Base-by-base conservation (phyloP, 108 stramenopile genomes). In the Conticribra guillardii region DNA sequence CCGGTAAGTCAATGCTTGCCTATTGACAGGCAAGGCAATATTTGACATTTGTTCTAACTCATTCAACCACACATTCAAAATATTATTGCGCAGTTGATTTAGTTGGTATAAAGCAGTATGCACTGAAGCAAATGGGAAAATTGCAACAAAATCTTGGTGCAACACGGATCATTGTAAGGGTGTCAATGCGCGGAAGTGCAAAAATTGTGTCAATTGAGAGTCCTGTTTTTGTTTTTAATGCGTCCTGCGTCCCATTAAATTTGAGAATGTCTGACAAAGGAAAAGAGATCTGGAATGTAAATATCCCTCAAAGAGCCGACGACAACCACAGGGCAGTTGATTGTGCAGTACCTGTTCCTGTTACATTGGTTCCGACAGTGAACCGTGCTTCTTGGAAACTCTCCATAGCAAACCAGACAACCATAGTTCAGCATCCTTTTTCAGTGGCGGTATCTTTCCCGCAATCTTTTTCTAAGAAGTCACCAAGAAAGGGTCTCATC, bases 171-270 rank as follows among this genome's bases (percentile, higher is more conserved):
- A 83, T 84, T 54, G 83, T 79, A 3, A 52, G 87, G 14, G 75
- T 88, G 41, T 74, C 75, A 24, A 71, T 88, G 4, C 34, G 52
- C 33, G 87, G 82, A 2, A 80, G 79, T 23, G 70, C 76, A 16
- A 88, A 88, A 58, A 66, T 85, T 29, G 84, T 88, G 1, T 80
- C 87, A 1, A 62, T 88, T 4, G 87, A 88, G 62, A 85, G 84
- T 21, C 87, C 87, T 17, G 64, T 85, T 49, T 73, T 72, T 34
- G 23, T 88, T 16, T 73, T 66, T 44, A 88, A 80, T 67, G 55
- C 64, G 3, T 58, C 84, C 14, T 76, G 68, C 23, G 26, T 60
- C 0, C 72, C 84, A 53, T 56, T 85, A 0, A 59, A 78, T 15
- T 78, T 82, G 52, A 80, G 77, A 49, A 24, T 85, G 19, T 50